Evolutionary conservation across 305 asterid species (phyloP).

Genomic region (Fraxinus floribunda): DNA sequence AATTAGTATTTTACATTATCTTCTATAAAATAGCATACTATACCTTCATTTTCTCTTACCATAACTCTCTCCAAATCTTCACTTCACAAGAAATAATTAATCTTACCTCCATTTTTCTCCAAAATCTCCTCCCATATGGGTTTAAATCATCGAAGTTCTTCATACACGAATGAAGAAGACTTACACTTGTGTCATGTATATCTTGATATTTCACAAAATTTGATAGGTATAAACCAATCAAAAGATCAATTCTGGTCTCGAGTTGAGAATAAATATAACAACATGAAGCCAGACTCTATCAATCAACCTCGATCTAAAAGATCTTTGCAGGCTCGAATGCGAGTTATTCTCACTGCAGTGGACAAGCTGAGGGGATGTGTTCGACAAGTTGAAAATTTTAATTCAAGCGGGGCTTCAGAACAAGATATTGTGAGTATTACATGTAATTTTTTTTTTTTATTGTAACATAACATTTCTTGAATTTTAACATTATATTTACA

Average conservation of each 20-base stretch:
- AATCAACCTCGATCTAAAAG: not conserved
- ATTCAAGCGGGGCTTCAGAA: not conserved
- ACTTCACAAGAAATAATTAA: not conserved
- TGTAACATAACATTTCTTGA: not conserved
- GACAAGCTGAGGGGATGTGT: not conserved
- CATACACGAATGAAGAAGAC: not conserved
- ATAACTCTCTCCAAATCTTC: not conserved
- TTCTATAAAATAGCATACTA: not conserved
- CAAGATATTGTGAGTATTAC: not conserved
- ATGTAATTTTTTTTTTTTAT: not conserved
- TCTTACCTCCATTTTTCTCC: not conserved
- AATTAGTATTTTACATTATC: not conserved
- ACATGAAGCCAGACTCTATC: not conserved
- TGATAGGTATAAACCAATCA: not conserved
- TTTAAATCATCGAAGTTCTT: not conserved
- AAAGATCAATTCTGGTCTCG: not conserved
- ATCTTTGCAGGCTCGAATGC: not conserved
- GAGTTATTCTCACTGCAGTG: not conserved
- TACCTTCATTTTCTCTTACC: not conserved
- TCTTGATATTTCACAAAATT: not conserved
- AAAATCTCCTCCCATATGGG: not conserved
- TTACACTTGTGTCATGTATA: not conserved
- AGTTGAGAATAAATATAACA: not conserved
- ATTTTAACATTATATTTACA: not conserved
- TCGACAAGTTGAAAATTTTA: not conserved